These are phyloP conservation scores for Alternaria gansuensis DNA, from an alignment of 2,329 filamentous ascomycete species.

Conservation along the genomic window DNA sequence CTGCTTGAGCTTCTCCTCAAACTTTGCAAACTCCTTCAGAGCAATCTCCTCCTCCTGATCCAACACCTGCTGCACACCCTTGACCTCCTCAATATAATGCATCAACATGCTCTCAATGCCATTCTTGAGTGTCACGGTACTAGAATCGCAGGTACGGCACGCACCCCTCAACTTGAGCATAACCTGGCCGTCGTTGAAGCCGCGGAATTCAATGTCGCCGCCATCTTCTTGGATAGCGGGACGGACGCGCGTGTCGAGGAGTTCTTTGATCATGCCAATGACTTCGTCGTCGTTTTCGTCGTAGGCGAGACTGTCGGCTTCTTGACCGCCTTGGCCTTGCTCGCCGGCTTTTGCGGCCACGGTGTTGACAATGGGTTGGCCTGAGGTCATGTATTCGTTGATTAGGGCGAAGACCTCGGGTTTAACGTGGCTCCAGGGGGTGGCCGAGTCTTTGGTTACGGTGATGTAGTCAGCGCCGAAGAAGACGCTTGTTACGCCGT, in stretches of 20 bases:
- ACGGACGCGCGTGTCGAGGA: conserved; percentile 92
- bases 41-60: conserved; percentile 93
- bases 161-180: conserved; percentile 87
- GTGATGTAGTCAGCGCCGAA: conserved; percentile 97
- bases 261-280: conserved; percentile 97
- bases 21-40: conserved; percentile 87
- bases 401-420: conserved; percentile 96
- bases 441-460: conserved; percentile 86
- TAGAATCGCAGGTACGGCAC: conserved; percentile 94
- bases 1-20: conserved; percentile 81
- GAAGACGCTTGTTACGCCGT: conserved; percentile 94
- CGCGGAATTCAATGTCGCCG: conserved; percentile 94
- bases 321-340: conserved; percentile 60
- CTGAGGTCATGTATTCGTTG: conserved; percentile 87
- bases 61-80: conserved; percentile 88
- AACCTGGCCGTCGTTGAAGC: conserved; percentile 88
- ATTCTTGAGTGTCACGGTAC: conserved; percentile 95
- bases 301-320: conserved; percentile 78
- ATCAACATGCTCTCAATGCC: conserved; percentile 99
- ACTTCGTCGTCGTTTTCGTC: conserved; percentile 93
- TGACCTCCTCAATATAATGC: conserved; percentile 91
- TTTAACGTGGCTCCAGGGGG: conserved; percentile 93
- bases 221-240: conserved; percentile 98
- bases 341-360: conserved; percentile 66
- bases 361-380: conserved; percentile 80